phyloP scores from a whole-genome alignment of 176 grass and related monocot species.

The Poa pratensis region DNA sequence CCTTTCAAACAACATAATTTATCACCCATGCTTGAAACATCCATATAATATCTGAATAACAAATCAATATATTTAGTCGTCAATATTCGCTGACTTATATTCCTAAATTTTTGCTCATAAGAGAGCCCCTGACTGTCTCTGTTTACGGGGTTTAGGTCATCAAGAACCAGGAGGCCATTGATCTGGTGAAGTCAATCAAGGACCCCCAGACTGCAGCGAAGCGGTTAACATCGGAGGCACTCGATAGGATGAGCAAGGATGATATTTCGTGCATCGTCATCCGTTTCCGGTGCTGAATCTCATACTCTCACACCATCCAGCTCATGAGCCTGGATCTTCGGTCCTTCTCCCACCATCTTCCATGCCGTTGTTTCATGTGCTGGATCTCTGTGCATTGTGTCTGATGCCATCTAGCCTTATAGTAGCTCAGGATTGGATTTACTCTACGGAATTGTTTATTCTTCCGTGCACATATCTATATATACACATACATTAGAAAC shows the following conservation, averaged over 20 bases:
- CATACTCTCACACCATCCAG: neutral
- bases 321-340: neutral
- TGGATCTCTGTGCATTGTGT: slow-evolving; percentile 22
- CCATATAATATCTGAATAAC: neutral
- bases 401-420: slow-evolving; percentile 27
- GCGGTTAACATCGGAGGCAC: slow-evolving; percentile 75
- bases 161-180: slow-evolving; percentile 88
- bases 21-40: neutral
- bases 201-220: slow-evolving; percentile 94
- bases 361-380: neutral
- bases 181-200: slow-evolving; percentile 90
- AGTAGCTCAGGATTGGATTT: neutral
- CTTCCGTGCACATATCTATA: slow-evolving; percentile 40
- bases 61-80: neutral
- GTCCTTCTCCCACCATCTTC: neutral
- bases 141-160: slow-evolving; percentile 67
- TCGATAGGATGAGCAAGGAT: slow-evolving; percentile 93
- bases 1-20: neutral
- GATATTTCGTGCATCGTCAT: slow-evolving; percentile 98
- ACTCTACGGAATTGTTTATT: neutral
- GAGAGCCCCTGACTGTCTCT: neutral
- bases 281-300: slow-evolving; percentile 80
- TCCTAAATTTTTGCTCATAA: neutral
- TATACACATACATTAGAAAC: slow-evolving; percentile 21
- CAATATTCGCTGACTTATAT: neutral